These are phyloP conservation scores for Triticum turgidum DNA, from an alignment of 176 grass and related monocot genomes.

Conservation along the genomic window DNA sequence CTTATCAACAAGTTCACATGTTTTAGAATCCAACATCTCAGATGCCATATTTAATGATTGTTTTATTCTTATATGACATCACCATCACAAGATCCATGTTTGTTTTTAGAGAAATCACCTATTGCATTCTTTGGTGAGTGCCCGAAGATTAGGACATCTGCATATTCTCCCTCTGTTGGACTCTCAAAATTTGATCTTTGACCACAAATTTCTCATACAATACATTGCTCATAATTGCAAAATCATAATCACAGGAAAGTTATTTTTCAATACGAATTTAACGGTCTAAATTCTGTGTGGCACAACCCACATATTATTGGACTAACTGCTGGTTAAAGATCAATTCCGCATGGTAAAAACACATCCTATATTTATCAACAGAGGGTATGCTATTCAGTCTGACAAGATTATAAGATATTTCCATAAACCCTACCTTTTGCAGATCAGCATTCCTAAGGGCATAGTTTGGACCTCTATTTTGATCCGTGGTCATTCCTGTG, in stretches of 20 bases:
- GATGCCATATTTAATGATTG: constrained; percentile 28
- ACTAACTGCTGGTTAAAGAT: neutral
- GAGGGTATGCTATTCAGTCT: neutral
- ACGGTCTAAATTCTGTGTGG: neutral
- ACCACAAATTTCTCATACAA: neutral
- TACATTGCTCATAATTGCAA: neutral
- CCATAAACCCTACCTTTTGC: neutral
- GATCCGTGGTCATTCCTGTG: neutral
- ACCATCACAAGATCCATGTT: constrained; percentile 20
- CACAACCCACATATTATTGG: neutral
- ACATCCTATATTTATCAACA: neutral
- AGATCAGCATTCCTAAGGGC: neutral
- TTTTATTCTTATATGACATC: constrained; percentile 42
- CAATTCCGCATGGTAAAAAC: neutral
- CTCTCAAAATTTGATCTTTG: neutral
- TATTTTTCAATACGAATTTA: neutral
- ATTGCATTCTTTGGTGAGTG: neutral
- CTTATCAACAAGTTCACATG: constrained; percentile 29
- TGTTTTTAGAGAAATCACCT: neutral
- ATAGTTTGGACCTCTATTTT: neutral
- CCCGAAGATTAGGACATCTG: constrained; percentile 1
- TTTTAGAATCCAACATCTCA: constrained; percentile 37
- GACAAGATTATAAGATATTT: neutral
- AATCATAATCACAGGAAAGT: neutral
- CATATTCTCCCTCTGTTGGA: neutral